Percentiles rank a stretch among this genome's conserved stretches.
Evolutionary conservation across 1,284 basidiomycete species (phyloP).

Genomic region (Volvariella volvacea): DNA sequence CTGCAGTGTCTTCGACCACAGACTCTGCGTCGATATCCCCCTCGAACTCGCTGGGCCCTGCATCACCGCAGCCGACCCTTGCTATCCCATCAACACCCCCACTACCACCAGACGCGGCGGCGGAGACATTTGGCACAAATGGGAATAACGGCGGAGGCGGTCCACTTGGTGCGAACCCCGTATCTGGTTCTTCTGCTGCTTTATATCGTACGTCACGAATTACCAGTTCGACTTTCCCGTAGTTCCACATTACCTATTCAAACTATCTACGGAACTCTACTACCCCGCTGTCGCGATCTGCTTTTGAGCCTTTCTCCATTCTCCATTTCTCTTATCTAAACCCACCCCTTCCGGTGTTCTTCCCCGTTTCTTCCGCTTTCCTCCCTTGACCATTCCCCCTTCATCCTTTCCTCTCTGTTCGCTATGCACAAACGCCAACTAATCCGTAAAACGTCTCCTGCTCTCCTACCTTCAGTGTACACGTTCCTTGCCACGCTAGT

Average conservation of each 20-base stretch:
- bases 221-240: background rate
- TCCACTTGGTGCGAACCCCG: background rate
- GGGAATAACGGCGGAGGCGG: background rate
- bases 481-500: conserved; percentile 53
- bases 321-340: background rate
- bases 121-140: conserved; percentile 2
- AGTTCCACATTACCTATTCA: background rate
- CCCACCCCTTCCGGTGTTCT: background rate
- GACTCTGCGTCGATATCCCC: too few species aligned
- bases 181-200: conserved; percentile 14
- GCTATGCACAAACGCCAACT: background rate
- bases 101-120: conserved; percentile 1
- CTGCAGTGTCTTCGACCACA: too few species aligned
- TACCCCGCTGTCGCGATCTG: too few species aligned
- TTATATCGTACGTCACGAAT: conserved; percentile 15
- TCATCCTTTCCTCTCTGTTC: background rate
- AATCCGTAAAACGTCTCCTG: background rate
- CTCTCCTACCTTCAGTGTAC: conserved; percentile 25
- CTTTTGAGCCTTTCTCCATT: background rate
- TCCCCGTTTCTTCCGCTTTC: background rate
- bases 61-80: too few species aligned
- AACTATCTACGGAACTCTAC: background rate
- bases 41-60: too few species aligned
- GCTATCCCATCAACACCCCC: too few species aligned
- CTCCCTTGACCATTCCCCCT: background rate